Percentiles rank a stretch among this genome's conserved stretches.
These are phyloP conservation scores for Colletotrichum echinochloae DNA, from an alignment of 2,329 filamentous ascomycete genomes.

Conservation along the genomic window DNA sequence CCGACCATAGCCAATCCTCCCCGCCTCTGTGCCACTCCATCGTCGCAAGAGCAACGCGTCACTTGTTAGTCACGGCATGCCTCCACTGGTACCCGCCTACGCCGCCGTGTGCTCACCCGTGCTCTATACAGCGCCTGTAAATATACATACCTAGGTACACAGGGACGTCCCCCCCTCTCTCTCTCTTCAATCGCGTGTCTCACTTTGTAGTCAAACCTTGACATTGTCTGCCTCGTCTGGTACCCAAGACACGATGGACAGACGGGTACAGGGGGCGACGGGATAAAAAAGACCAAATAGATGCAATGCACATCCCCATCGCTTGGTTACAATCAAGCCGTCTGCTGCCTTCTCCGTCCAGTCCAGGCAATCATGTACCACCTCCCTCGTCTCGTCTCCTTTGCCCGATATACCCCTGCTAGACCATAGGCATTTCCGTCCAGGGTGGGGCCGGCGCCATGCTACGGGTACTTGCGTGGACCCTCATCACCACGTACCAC, in stretches of 20 bases:
- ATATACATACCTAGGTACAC: no score
- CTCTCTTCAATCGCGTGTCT: not conserved
- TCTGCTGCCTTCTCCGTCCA: conserved; percentile 9
- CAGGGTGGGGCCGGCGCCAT: conserved; percentile 14
- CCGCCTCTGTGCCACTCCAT: conserved; percentile 19
- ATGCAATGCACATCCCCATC: conserved; percentile 10
- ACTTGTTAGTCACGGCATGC: conserved; percentile 30
- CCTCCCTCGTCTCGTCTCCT: conserved; percentile 28
- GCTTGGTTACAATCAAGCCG: conserved; percentile 13
- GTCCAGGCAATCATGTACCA: conserved; percentile 24
- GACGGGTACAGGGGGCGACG: not conserved
- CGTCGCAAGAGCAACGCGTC: conserved; percentile 39
- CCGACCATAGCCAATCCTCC: conserved; percentile 17
- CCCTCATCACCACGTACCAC: conserved; percentile 1
- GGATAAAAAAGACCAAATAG: not conserved
- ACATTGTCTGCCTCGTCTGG: not conserved
- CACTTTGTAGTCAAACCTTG: not conserved
- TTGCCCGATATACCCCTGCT: conserved; percentile 25
- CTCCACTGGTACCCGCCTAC: conserved; percentile 24
- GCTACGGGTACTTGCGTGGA: conserved; percentile 10
- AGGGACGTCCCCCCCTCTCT: not conserved
- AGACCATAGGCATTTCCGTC: conserved; percentile 29
- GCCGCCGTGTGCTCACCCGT: not conserved
- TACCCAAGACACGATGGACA: not conserved
- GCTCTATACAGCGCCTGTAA: not conserved